These are phyloP conservation scores for Aureobasidium sp. DNA, from an alignment of 2,329 filamentous ascomycete genomes.

Conservation along the genomic window DNA sequence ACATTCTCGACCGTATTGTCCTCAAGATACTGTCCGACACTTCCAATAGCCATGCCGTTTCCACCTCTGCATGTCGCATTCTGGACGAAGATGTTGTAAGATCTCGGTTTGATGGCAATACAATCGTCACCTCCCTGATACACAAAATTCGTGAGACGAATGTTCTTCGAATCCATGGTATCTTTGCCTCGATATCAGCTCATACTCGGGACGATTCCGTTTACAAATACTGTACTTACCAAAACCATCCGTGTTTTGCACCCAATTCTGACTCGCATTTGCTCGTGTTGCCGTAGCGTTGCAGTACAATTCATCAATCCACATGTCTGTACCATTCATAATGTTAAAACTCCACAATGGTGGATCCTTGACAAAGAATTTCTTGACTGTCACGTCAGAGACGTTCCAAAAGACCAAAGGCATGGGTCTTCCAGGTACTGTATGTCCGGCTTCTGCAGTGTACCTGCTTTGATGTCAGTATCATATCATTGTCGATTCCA, in stretches of 20 bases:
- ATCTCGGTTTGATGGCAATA: slow-evolving; percentile 55
- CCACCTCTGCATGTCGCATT: slow-evolving; percentile 50
- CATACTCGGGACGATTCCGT: background rate
- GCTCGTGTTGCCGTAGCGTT: slow-evolving; percentile 47
- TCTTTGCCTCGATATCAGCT: slow-evolving; percentile 27
- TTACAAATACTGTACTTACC: too few species aligned
- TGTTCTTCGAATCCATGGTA: slow-evolving; percentile 49
- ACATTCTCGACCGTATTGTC: slow-evolving; percentile 48
- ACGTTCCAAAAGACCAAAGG: slow-evolving; percentile 54
- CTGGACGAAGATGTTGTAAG: slow-evolving; percentile 49
- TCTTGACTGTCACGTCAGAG: slow-evolving; percentile 46
- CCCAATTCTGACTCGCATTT: slow-evolving; percentile 41
- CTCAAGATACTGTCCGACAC: slow-evolving; percentile 50
- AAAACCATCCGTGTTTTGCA: slow-evolving; percentile 53
- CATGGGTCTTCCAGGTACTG: slow-evolving; percentile 48
- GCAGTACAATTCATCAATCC: slow-evolving; percentile 44
- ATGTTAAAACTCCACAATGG: slow-evolving; percentile 51
- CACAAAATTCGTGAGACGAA: slow-evolving; percentile 44
- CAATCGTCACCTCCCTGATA: slow-evolving; percentile 57
- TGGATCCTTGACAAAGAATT: slow-evolving; percentile 47
- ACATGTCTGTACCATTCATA: slow-evolving; percentile 51
- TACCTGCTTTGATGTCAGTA: slow-evolving; percentile 28
- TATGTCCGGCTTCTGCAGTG: slow-evolving; percentile 40
- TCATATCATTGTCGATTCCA: background rate
- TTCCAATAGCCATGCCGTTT: slow-evolving; percentile 47